Evolutionary conservation across 140 eudicot species (phyloP), one percentile per base, ranked within the genome.

Genomic region (Oenanthe javanica): DNA sequence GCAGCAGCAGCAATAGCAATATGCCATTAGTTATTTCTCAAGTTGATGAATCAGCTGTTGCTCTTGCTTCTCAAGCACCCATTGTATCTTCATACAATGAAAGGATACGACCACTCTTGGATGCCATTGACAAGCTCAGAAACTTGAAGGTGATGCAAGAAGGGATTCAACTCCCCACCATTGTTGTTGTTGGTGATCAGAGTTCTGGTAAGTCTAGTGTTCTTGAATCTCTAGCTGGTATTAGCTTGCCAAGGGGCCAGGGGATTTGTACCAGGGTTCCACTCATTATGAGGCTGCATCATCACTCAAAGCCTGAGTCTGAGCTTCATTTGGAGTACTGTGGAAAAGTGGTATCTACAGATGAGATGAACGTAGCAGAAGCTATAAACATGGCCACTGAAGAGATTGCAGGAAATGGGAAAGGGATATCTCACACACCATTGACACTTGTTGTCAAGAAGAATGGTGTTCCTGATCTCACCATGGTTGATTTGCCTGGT

Each of bases 111-210:
- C 85, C 89, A 15, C 81, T 83, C 59, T 86, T 86, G 13, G 86
- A 86, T 21, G 88, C 82, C 3, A 52, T 82, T 16, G 88, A 82
- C 63, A 80, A 86, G 64, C 84, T 86, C 9, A 84, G 86, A 9
- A 78, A 74, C 5, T 84, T 86, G 59, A 86, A 86, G 55, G 78
- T 86, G 14, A 72, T 81, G 72, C 81, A 86, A 82, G 86, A 87
- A 81, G 90, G 90, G 73, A 84, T 84, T 10, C 87, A 83, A 5
- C 90, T 87, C 5, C 90, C 90, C 2, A 82, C 84, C 77, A 87
- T 87, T 14, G 88, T 87, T 2, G 90, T 87, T 12, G 83, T 87
- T 6, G 88, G 90, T 9, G 90, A 87, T 51, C 88, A 87, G 81
- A n/a, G n/a, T n/a, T 87, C 88, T 36, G 88, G 86, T 1, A 87